Conservation (phyloP, 2,329 filamentous ascomycete species). For the Rasamsonia emersonii region DNA sequence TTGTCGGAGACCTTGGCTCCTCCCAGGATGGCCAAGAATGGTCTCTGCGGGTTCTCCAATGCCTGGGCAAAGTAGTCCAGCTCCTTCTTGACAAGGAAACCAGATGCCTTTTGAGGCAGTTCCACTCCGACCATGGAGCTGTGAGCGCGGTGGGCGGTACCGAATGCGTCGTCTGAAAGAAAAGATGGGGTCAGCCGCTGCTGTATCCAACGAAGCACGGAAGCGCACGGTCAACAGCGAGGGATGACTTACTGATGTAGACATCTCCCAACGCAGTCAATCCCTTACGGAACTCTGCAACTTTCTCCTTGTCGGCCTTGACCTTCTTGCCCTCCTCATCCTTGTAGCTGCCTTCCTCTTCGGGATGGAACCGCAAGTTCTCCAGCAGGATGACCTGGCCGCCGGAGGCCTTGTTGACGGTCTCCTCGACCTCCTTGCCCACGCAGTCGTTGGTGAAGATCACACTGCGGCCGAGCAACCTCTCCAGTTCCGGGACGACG, state of each 20-base stretch:
- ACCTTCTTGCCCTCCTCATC: slow-evolving; percentile 92
- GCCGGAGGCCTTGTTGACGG: slow-evolving; percentile 70
- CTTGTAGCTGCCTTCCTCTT: slow-evolving; percentile 96
- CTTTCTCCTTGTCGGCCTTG: slow-evolving; percentile 91
- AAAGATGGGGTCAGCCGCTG: slow-evolving; percentile 11
- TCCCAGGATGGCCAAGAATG: slow-evolving; percentile 97
- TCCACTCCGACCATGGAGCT: slow-evolving; percentile 98
- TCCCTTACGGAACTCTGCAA: slow-evolving; percentile 89
- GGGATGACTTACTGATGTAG: slow-evolving; percentile 71
- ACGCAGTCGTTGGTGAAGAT: slow-evolving; percentile 87
- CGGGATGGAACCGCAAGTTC: slow-evolving; percentile 96
- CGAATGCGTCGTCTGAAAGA: slow-evolving; percentile 81
- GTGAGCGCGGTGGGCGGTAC: slow-evolving; percentile 95
- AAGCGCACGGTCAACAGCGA: background rate
- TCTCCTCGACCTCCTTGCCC: slow-evolving; percentile 79
- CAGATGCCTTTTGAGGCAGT: slow-evolving; percentile 91
- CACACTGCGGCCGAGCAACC: slow-evolving; percentile 74
- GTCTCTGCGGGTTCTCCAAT: slow-evolving; percentile 83
- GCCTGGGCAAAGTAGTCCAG: slow-evolving; percentile 98
- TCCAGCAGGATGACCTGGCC: slow-evolving; percentile 86
- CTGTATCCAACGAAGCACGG: no score
- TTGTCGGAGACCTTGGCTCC: slow-evolving; percentile 99
- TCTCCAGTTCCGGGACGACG: slow-evolving; percentile 84
- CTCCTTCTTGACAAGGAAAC: slow-evolving; percentile 99
- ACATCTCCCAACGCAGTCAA: slow-evolving; percentile 91